Percentiles rank a stretch among this genome's conserved stretches.
Conservation (phyloP, 1,284 basidiomycete species). For the Moniliophthora roreri region DNA sequence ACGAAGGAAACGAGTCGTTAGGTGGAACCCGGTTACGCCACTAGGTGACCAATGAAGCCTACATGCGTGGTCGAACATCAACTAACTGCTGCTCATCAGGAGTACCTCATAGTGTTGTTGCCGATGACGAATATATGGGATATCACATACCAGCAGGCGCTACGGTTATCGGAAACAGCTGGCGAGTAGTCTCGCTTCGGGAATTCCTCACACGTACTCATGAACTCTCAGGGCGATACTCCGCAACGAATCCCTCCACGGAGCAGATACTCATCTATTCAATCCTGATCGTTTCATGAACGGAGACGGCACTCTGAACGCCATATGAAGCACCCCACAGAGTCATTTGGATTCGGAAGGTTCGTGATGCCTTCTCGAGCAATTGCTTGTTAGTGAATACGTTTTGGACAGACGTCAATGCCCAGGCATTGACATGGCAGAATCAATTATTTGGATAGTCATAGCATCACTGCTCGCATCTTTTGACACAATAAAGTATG, state of each 20-base stretch:
- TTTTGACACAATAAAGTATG: constrained; percentile 9
- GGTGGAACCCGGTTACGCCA: constrained; percentile 8
- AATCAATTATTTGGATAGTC: constrained; percentile 7
- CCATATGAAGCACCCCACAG: too few relatives aligned
- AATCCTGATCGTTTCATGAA: constrained; percentile 8
- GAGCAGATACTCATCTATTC: constrained; percentile 8
- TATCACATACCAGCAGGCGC: constrained; percentile 16
- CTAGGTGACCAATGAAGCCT: not conserved
- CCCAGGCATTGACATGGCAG: constrained; percentile 6
- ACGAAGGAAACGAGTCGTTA: constrained; percentile 2
- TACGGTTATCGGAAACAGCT: constrained; percentile 10
- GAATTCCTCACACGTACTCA: not conserved
- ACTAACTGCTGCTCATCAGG: not conserved
- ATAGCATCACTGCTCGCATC: constrained; percentile 8
- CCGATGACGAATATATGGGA: constrained; percentile 19
- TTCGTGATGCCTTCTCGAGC: too few relatives aligned
- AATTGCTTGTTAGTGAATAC: too few relatives aligned
- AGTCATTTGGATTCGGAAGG: too few relatives aligned
- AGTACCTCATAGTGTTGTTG: constrained; percentile 2
- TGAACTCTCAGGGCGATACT: constrained; percentile 11
- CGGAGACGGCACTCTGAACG: not conserved
- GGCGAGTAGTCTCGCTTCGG: not conserved
- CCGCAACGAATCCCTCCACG: constrained; percentile 4
- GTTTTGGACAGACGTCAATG: not conserved
- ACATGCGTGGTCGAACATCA: not conserved